These are phyloP conservation scores for Cladorrhinum sp. DNA, from an alignment of 2,329 filamentous ascomycete species.

Conservation along the genomic window DNA sequence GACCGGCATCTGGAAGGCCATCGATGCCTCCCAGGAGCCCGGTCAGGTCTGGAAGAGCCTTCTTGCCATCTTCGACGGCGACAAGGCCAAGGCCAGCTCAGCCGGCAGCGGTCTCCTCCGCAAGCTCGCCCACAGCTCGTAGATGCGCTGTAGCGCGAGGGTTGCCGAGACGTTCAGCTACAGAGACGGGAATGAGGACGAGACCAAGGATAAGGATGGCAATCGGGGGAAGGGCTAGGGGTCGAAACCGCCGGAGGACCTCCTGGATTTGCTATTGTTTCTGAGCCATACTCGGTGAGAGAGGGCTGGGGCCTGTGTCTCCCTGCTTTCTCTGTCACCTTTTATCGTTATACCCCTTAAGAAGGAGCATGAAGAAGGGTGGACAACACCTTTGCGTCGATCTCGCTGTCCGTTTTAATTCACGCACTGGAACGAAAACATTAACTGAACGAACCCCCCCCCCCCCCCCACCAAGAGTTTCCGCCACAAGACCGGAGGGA, in stretches of 20 bases:
- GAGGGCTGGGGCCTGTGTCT: not conserved
- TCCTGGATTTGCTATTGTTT: constrained; percentile 6
- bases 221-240: not conserved
- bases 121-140: constrained; percentile 35
- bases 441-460: not conserved
- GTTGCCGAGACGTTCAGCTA: constrained; percentile 3
- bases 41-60: constrained; percentile 94
- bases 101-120: constrained; percentile 41
- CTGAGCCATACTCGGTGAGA: not conserved
- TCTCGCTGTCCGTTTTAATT: not conserved
- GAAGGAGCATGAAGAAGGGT: not conserved
- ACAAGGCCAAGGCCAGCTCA: constrained; percentile 47
- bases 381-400: not conserved
- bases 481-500: not conserved
- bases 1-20: constrained; percentile 92
- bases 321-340: not conserved
- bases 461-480: not conserved
- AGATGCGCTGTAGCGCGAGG: constrained; percentile 21
- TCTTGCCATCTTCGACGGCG: constrained; percentile 74
- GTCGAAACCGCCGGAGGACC: not conserved
- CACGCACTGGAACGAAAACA: not conserved
- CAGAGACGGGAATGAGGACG: constrained; percentile 3
- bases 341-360: not conserved
- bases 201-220: not conserved
- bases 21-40: constrained; percentile 95